Evolutionary conservation across 176 grass and related monocot genomes (phyloP).

Genomic region (Pontederia crassipes): DNA sequence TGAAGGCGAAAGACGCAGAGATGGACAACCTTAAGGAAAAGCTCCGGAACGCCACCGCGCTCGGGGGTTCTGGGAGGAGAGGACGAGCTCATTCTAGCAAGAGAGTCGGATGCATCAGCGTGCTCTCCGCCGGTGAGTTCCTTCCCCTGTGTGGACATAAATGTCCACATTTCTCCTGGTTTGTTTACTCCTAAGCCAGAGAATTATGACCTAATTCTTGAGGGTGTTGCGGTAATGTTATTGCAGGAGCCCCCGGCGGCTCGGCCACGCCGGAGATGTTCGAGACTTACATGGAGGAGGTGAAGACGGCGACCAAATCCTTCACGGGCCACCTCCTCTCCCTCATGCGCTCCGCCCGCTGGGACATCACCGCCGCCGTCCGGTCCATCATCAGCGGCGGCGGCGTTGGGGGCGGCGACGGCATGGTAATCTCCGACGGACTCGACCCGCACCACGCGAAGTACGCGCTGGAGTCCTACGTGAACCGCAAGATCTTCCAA

Average conservation of each 20-base stretch:
- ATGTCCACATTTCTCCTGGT: background rate
- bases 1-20: slow-evolving; percentile 79
- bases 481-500: slow-evolving; percentile 48
- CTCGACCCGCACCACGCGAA: slow-evolving; percentile 45
- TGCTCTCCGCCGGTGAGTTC: background rate
- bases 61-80: slow-evolving; percentile 21
- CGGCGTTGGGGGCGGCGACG: slow-evolving; percentile 7
- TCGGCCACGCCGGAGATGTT: slow-evolving; percentile 60
- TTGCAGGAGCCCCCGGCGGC: slow-evolving; percentile 7
- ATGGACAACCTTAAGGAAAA: slow-evolving; percentile 58
- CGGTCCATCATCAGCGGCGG: slow-evolving; percentile 44
- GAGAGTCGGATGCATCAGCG: slow-evolving; percentile 14
- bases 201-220: background rate
- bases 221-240: background rate
- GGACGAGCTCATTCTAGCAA: slow-evolving; percentile 31
- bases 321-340: slow-evolving; percentile 63
- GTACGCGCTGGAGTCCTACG: slow-evolving; percentile 77
- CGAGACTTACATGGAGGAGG: slow-evolving; percentile 44
- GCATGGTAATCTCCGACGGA: slow-evolving; percentile 2
- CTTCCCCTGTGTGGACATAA: too few relatives aligned
- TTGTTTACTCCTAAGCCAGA: background rate
- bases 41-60: slow-evolving; percentile 28
- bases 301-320: slow-evolving; percentile 49
- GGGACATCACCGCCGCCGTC: slow-evolving; percentile 54
- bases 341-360: slow-evolving; percentile 45